phyloP scores from a whole-genome alignment of 2,329 filamentous ascomycete genomes.

The Fusarium globosum region DNA sequence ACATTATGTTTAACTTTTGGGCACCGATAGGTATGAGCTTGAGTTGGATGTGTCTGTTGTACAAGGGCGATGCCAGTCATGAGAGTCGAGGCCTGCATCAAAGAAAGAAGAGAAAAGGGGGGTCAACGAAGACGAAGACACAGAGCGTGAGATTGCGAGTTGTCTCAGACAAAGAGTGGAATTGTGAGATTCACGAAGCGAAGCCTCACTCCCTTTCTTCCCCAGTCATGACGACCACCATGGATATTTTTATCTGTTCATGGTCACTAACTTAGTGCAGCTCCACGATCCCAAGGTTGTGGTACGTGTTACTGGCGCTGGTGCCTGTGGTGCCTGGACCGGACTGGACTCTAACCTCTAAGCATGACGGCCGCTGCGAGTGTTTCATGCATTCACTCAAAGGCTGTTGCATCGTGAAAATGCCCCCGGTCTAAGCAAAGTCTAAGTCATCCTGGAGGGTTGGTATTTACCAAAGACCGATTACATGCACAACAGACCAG shows the following conservation, averaged over 20 bases:
- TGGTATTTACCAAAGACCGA: background rate
- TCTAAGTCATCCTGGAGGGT: conserved; percentile 10
- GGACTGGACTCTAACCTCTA: conserved; percentile 5
- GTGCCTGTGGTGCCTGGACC: conserved; percentile 22
- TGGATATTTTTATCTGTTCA: conserved; percentile 26
- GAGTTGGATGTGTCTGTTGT: conserved; percentile 5
- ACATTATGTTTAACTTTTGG: conserved; percentile 24
- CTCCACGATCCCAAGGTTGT: conserved; percentile 33
- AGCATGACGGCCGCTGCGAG: conserved; percentile 32
- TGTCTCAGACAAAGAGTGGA: conserved; percentile 29
- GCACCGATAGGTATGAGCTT: conserved; percentile 30
- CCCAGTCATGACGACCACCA: conserved; percentile 3
- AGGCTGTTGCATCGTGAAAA: conserved; percentile 32
- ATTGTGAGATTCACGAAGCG: conserved; percentile 25
- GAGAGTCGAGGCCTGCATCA: conserved; percentile 16
- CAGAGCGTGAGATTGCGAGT: conserved; percentile 5
- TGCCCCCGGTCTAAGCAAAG: conserved; percentile 1
- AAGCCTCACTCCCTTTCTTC: conserved; percentile 21
- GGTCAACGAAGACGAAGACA: conserved; percentile 16
- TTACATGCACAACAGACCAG: background rate
- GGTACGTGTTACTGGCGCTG: conserved; percentile 30
- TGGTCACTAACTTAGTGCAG: background rate
- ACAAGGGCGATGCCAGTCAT: conserved; percentile 38
- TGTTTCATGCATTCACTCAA: conserved; percentile 38
- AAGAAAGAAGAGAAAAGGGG: conserved; percentile 14